phyloP scores from a whole-genome alignment of 345 rosid species.

The Bruguiera gymnorhiza region DNA sequence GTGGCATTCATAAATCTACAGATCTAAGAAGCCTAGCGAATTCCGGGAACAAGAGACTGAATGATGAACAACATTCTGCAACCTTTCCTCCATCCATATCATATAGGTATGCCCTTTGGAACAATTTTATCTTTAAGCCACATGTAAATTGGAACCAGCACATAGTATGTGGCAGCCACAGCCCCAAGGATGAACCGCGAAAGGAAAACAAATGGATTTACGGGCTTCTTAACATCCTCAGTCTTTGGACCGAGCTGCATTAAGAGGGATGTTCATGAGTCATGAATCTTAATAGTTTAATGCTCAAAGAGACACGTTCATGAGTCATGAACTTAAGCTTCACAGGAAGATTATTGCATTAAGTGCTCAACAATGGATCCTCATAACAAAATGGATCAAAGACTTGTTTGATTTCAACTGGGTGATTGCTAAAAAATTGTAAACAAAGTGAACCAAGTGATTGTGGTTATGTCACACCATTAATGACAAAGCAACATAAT shows the following conservation, averaged over 20 bases:
- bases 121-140: conserved; percentile 41
- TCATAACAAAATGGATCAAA: neutral
- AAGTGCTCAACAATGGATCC: too few relatives aligned
- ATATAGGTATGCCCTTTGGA: conserved; percentile 35
- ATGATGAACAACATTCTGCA: neutral
- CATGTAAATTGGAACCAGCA: conserved; percentile 39
- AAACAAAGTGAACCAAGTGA: too few relatives aligned
- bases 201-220: conserved; percentile 26
- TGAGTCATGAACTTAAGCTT: too few relatives aligned
- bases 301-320: neutral
- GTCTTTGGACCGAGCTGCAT: conserved; percentile 35
- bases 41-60: neutral
- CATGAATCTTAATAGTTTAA: neutral
- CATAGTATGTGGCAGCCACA: conserved; percentile 31
- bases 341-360: neutral
- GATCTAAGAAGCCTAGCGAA: too few relatives aligned
- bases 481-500: neutral
- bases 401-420: neutral
- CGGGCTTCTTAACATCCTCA: conserved; percentile 34
- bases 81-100: neutral
- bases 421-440: too few relatives aligned
- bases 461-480: too few relatives aligned
- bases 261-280: conserved; percentile 4
- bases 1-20: too few relatives aligned
- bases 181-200: conserved; percentile 26